phyloP scores from a whole-genome alignment of 495 filamentous ascomycete genomes.

The Bombardia bombarda region DNA sequence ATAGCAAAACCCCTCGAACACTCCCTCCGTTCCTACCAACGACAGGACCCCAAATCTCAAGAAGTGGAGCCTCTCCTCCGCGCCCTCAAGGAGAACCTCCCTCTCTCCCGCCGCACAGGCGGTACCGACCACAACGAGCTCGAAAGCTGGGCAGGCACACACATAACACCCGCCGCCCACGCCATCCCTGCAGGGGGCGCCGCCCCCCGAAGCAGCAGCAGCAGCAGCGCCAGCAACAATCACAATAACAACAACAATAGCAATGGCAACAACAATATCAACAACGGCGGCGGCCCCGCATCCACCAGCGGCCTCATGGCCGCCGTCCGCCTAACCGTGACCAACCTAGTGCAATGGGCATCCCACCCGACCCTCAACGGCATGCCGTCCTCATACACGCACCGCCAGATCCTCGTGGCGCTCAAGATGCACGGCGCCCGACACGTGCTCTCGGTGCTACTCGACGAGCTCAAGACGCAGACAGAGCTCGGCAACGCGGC shows the following conservation, averaged over 20 bases:
- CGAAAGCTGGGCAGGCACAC: constrained; percentile 58
- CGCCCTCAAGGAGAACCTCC: constrained; percentile 59
- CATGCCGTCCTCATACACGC: constrained; percentile 69
- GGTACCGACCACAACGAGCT: constrained; percentile 64
- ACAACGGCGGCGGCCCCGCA: constrained; percentile 14
- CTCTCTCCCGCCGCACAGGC: constrained; percentile 54
- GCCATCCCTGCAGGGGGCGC: background rate
- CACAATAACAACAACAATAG: constrained; percentile 17
- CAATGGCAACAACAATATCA: constrained; percentile 28
- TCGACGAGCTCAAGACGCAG: constrained; percentile 60
- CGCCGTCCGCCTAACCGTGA: constrained; percentile 58
- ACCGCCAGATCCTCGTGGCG: constrained; percentile 61
- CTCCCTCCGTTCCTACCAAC: constrained; percentile 63
- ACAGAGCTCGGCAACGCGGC: constrained; percentile 44
- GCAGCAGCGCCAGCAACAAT: constrained; percentile 39
- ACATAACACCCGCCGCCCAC: too few relatives aligned
- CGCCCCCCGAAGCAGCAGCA: constrained; percentile 14
- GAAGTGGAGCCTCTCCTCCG: constrained; percentile 67
- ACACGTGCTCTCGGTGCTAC: constrained; percentile 49
- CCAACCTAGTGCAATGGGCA: constrained; percentile 66
- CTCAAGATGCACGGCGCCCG: constrained; percentile 63
- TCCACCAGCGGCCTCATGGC: constrained; percentile 51
- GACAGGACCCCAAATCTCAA: constrained; percentile 55
- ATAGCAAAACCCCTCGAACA: constrained; percentile 70
- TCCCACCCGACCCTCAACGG: constrained; percentile 53